Percentiles rank a stretch among this genome's conserved stretches.
Conservation (phyloP, 2,329 filamentous ascomycete species). For the Botrytis paeoniae region DNA sequence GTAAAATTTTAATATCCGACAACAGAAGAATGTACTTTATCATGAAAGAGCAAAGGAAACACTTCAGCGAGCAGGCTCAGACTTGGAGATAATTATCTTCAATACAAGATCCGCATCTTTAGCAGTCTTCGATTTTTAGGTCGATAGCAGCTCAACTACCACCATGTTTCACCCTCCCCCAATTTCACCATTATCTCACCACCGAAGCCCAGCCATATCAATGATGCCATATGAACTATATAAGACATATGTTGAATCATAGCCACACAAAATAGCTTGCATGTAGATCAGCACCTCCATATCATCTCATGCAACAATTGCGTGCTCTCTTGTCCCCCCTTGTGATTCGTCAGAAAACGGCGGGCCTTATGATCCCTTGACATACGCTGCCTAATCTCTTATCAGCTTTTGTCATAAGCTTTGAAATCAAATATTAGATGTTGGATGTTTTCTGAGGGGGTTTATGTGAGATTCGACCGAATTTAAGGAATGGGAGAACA, state of each 20-base stretch:
- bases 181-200: constrained; percentile 7
- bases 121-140: neutral
- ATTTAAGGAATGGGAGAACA: neutral
- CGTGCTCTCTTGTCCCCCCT: constrained; percentile 7
- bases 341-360: constrained; percentile 11
- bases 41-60: neutral
- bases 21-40: neutral
- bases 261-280: neutral
- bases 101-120: neutral
- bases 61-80: neutral
- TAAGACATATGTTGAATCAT: neutral
- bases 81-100: neutral
- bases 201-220: constrained; percentile 7
- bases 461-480: neutral
- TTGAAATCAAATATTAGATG: constrained; percentile 4
- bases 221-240: constrained; percentile 14
- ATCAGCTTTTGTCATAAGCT: neutral
- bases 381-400: neutral
- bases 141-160: neutral
- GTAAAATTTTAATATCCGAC: neutral
- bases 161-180: neutral
- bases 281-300: neutral
- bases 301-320: constrained; percentile 17
- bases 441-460: neutral
- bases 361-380: neutral